Evolutionary conservation across 805 yeast species (phyloP).

Genomic region (Scheffersomyces coipomensis): DNA sequence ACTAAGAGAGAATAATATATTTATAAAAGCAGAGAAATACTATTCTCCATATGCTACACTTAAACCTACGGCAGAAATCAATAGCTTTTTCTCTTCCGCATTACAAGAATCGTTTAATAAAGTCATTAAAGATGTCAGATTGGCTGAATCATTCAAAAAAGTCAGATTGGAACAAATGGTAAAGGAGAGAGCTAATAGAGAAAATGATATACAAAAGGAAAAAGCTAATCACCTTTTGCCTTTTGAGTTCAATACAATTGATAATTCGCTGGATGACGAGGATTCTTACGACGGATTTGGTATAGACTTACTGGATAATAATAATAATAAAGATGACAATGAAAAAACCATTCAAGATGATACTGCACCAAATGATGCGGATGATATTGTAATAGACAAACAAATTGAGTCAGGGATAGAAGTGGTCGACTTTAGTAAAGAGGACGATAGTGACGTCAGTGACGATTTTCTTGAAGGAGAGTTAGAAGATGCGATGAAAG

Average conservation of each 20-base stretch:
- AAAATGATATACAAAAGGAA: slow-evolving; percentile 6
- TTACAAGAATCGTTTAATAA: slow-evolving; percentile 27
- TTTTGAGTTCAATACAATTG: slow-evolving; percentile 1
- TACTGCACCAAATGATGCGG: neutral
- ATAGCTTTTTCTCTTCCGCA: slow-evolving; percentile 16
- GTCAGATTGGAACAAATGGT: slow-evolving; percentile 8
- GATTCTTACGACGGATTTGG: neutral
- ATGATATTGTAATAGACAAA: too few relatives aligned
- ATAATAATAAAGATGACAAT: neutral
- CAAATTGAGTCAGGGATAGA: too few relatives aligned
- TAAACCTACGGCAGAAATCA: slow-evolving; percentile 19
- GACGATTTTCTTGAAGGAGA: slow-evolving; percentile 2
- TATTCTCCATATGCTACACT: slow-evolving; percentile 36
- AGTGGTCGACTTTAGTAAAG: too few relatives aligned
- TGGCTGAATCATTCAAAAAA: slow-evolving; percentile 28
- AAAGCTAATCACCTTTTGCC: slow-evolving; percentile 10
- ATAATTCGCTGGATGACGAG: slow-evolving; percentile 3
- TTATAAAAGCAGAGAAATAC: slow-evolving; percentile 35
- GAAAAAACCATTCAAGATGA: too few relatives aligned
- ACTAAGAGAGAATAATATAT: slow-evolving; percentile 26
- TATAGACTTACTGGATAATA: too few relatives aligned
- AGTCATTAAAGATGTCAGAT: slow-evolving; percentile 31
- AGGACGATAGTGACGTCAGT: neutral
- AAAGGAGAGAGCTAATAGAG: slow-evolving; percentile 3
- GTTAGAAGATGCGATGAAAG: slow-evolving; percentile 4